Evolutionary conservation across 768 basidiomycete genomes (phyloP), one percentile per base, ranked within the genome.

Genomic region (Rhodotorula diobovata): DNA sequence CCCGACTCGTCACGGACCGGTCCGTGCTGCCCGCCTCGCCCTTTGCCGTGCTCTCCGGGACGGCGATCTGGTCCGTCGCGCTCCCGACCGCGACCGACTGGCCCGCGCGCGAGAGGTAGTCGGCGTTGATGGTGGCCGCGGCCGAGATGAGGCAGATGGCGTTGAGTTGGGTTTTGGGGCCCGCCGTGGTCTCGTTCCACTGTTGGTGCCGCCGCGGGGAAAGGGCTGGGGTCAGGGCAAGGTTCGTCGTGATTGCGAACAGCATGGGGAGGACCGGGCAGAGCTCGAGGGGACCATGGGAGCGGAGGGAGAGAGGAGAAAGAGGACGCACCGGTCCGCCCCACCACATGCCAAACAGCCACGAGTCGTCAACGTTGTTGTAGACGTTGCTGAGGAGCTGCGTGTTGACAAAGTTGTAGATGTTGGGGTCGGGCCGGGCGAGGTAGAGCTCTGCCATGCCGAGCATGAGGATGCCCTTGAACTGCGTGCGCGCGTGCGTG

Each of bases 111-210:
- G 43, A 45, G 55, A 65, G 63, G 55, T 57, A 57, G 55, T 55
- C 68, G 23, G 62, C 48, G 62, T 69, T 69, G 56, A 69, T 39
- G 18, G 41, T 50, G 0, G 68, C 68, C 0, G 68, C 68, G 50
- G 68, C 68, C 39, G 68, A 21, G 32, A 69, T 48, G 32, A 69
- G 30, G 41, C 62, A 58, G 57, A 69, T 48, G 21, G 57, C 28
- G 68, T 63, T 69, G 62, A 64, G 55, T 16, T 69, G 68, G 15
- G 68, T 69, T 23, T 69, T 69, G 16, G 68, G 68, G 46, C 66
- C 67, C 12, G 68, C 68, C 32, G 68, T 69, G 7, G 68, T 69
- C 28, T 63, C 68, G 68, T 69, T 69, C 68, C 68, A 69, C 68
- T 69, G 62, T 41, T 15, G 4, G 12, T 23, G 16, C 35, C 37